phyloP scores from a whole-genome alignment of 1,284 basidiomycete species.

The Paramarasmius palmivorus region DNA sequence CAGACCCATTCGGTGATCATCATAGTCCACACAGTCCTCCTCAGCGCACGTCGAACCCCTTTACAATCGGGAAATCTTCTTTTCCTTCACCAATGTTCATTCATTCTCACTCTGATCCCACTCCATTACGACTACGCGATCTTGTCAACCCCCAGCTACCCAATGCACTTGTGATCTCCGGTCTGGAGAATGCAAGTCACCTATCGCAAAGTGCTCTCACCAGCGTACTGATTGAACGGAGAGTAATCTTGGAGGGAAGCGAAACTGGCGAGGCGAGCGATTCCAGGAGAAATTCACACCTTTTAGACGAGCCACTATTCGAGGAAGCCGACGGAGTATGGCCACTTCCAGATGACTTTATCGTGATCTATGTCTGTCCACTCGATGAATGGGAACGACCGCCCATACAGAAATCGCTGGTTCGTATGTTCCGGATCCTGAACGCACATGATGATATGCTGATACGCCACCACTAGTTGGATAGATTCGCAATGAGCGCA shows the following conservation, averaged over 20 bases:
- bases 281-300: constrained; percentile 10
- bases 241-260: constrained; percentile 47
- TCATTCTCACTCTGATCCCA: constrained; percentile 33
- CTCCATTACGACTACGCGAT: constrained; percentile 19
- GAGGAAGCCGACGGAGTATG: constrained; percentile 44
- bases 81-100: constrained; percentile 18
- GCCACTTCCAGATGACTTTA: constrained; percentile 69
- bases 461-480: constrained; percentile 48
- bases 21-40: no score
- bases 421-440: constrained; percentile 32
- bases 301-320: constrained; percentile 25
- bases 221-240: constrained; percentile 51
- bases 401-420: constrained; percentile 60
- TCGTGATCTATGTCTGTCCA: constrained; percentile 72
- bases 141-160: constrained; percentile 41
- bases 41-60: no score
- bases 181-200: constrained; percentile 59
- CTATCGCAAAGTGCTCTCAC: constrained; percentile 62
- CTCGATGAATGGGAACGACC: constrained; percentile 64
- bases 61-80: constrained; percentile 16
- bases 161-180: constrained; percentile 65
- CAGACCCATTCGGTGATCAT: not conserved
- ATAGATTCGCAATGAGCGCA: constrained; percentile 75
- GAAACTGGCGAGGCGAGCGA: constrained; percentile 11
- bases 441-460: constrained; percentile 4